Base-by-base conservation (phyloP, 176 grass and related monocot species). In the Urochloa ruziziensis region DNA sequence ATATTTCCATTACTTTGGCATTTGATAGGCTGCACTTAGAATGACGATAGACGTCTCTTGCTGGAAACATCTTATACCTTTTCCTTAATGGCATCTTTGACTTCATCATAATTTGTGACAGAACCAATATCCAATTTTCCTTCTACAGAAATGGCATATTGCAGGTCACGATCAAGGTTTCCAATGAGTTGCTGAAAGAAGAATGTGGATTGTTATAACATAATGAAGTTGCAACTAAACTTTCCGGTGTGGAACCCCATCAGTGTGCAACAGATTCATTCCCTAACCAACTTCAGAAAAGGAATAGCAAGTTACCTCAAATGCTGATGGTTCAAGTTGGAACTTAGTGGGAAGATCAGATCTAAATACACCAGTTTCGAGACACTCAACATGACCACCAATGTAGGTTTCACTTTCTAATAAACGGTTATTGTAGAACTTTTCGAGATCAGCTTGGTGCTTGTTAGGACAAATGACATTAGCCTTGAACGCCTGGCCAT, bases 401-500 rank as follows among this genome's bases (percentile, higher is more conserved):
- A 98, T 98, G 77, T 98, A 98, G 65, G 96, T 98, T 82, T 98
- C 96, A 23, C 96, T 95, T 91, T 98, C 96, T 85, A 98, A 89
- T 88, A 95, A 89, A 36, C 96, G 87, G 74, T 90, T 94, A 72
- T 85, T 98, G 70, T 90, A 89, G 79, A 98, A 98, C 80, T 95
- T 98, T 67, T 98, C 96, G 10, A 90, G 83, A 80, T 94, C 87
- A 83, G 91, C 87, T 85, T 90, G 93, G 82, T 98, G 96, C 72
- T 98, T 98, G 93, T 98, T 98, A 74, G 96, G 96, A 86, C 93
- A 95, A 83, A 95, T 94, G 53, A 95, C 86, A 88, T 85, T 87
- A 70, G 96, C 96, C 85, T 90, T 84, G 93, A 95, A 93, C 39
- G 93, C 96, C 96, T 98, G 88, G 64, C 85, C 28, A 88, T 82